These are phyloP conservation scores for Wickerhamomyces bisporus DNA, from an alignment of 805 yeast genomes.

Conservation along the genomic window DNA sequence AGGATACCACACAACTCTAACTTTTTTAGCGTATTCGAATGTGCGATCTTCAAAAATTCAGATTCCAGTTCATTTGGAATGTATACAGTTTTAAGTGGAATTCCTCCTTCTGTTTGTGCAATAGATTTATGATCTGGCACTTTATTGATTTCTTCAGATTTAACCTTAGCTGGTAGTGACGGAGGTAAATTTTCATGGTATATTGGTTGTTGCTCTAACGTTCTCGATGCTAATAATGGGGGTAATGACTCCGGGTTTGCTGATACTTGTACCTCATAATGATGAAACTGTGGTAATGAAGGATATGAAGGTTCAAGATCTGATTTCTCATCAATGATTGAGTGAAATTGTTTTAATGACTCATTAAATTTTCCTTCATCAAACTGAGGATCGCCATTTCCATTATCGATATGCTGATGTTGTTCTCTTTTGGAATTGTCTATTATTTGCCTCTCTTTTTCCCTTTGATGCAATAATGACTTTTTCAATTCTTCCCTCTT, in stretches of 20 bases:
- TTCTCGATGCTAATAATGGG: slow-evolving; percentile 11
- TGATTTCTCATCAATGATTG: slow-evolving; percentile 3
- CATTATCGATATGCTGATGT: neutral
- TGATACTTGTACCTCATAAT: slow-evolving; percentile 1
- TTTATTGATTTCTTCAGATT: neutral
- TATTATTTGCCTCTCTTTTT: neutral
- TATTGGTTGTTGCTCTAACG: slow-evolving; percentile 2
- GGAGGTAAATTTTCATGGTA: slow-evolving; percentile 1
- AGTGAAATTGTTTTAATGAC: slow-evolving; percentile 11
- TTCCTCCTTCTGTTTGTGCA: slow-evolving; percentile 50
- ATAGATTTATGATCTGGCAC: slow-evolving; percentile 31
- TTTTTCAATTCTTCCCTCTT: slow-evolving; percentile 18
- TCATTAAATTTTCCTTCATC: slow-evolving; percentile 17
- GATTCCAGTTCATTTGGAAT: slow-evolving; percentile 41
- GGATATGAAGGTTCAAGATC: slow-evolving; percentile 16
- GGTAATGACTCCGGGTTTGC: slow-evolving; percentile 3
- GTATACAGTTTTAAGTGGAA: slow-evolving; percentile 46
- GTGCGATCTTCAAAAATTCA: slow-evolving; percentile 42
- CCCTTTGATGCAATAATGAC: slow-evolving; percentile 2
- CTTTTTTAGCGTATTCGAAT: slow-evolving; percentile 41
- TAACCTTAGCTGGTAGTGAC: slow-evolving; percentile 3
- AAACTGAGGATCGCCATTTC: slow-evolving; percentile 4
- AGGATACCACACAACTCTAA: slow-evolving; percentile 66
- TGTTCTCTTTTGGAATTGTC: neutral
- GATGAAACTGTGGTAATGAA: slow-evolving; percentile 6